Conservation (phyloP, 75 land plant species). For the Picea sitchensis region DNA sequence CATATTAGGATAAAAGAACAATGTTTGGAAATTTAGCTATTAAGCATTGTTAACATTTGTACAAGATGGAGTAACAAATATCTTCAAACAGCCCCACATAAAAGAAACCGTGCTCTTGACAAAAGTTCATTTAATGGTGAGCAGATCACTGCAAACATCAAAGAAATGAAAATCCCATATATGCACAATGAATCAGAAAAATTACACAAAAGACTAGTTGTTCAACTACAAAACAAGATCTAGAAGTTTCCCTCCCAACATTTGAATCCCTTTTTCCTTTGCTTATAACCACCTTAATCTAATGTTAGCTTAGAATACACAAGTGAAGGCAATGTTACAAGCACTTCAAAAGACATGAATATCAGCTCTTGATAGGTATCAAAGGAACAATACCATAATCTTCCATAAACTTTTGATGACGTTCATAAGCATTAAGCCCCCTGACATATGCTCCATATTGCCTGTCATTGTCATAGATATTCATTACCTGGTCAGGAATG, state of each 20-base stretch:
- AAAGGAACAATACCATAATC: conserved; percentile 58
- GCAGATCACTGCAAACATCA: not conserved
- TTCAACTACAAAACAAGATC: too few species aligned
- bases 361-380: not conserved
- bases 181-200: too few species aligned
- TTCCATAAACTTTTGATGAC: conserved; percentile 78
- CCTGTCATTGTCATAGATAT: conserved; percentile 26
- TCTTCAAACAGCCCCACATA: not conserved
- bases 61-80: not conserved
- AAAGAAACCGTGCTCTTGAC: not conserved
- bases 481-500: too few species aligned
- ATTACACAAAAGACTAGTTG: too few species aligned
- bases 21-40: not conserved
- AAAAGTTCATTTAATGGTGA: not conserved
- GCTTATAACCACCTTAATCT: not conserved
- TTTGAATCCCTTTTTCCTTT: not conserved
- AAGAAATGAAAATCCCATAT: too few species aligned
- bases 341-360: not conserved
- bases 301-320: not conserved
- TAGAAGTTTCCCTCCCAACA: not conserved
- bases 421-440: conserved; percentile 88
- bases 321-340: not conserved
- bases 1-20: not conserved
- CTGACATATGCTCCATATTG: conserved; percentile 73
- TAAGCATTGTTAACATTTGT: not conserved